phyloP scores from a whole-genome alignment of 2,329 filamentous ascomycete species.

The Rachicladosporium sp. region DNA sequence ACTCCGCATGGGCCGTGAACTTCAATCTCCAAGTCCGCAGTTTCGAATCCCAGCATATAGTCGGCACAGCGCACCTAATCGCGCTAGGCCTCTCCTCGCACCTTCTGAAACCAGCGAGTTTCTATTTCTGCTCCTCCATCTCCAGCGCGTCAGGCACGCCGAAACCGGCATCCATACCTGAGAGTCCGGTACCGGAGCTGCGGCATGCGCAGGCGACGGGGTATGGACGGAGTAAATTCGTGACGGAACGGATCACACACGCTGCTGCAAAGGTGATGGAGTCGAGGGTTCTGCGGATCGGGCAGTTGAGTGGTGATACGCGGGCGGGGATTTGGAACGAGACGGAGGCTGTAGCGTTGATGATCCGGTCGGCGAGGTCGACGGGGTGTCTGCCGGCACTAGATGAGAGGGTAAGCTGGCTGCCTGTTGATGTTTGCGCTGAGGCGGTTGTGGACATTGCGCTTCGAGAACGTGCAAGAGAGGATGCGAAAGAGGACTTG shows the following conservation, averaged over 20 bases:
- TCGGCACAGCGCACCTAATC: constrained; percentile 33
- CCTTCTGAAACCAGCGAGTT: constrained; percentile 24
- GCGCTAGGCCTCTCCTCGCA: constrained; percentile 25
- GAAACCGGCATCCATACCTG: constrained; percentile 9
- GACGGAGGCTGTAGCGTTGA: constrained; percentile 38
- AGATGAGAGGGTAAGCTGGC: constrained; percentile 24
- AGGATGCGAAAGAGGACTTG: constrained; percentile 7
- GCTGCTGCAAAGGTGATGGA: constrained; percentile 9
- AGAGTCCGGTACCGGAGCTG: constrained; percentile 8
- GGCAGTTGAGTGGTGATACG: constrained; percentile 40
- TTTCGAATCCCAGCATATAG: constrained; percentile 38
- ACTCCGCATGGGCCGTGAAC: constrained; percentile 44
- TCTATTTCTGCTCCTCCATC: constrained; percentile 42
- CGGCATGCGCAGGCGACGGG: constrained; percentile 12
- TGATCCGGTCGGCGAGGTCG: too few relatives aligned
- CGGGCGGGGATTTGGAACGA: constrained; percentile 36
- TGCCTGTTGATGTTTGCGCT: constrained; percentile 21
- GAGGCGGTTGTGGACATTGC: constrained; percentile 9
- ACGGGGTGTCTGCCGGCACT: too few relatives aligned
- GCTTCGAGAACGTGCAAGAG: constrained; percentile 2
- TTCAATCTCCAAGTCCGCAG: constrained; percentile 42
- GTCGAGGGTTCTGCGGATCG: constrained; percentile 16
- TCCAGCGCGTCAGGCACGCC: constrained; percentile 25
- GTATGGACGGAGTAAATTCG: constrained; percentile 14
- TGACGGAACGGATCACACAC: constrained; percentile 11